Base-by-base conservation (phyloP, 1,139 yeast genomes). In the Protomyces inouyei region DNA sequence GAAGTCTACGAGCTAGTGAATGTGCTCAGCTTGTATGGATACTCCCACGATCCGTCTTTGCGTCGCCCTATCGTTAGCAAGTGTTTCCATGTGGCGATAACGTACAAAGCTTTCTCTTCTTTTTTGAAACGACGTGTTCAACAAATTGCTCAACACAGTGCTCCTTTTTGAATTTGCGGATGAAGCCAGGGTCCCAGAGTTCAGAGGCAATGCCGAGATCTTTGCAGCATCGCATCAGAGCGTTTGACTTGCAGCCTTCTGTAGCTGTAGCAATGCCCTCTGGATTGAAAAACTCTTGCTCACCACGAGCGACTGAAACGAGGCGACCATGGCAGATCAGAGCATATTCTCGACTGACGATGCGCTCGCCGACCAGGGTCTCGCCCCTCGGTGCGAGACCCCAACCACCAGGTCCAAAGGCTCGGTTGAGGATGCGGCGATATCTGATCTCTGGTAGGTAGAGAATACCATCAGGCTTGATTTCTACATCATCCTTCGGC, bases 351-450 rank as follows among this genome's bases (percentile, higher is more conserved):
- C 98, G 81, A 8, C 96, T 88, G n/a, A 83, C 80, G 18, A 84
- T 77, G 63, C 78, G 80, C 40, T 79, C 77, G 0, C 96, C 86
- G 36, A 93, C 84, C 63, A 83, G 78, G 0, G 96, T 87, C 69
- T 88, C 95, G 0, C 96, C 87, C 65, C 98, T 79, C 9, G 98
- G 98, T 0, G 95, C 97, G 66, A 93, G 79, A 0, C 98, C 98
- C 98, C 98, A 93, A 1, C 96, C 98, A 28, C 98, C 98, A 1
- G 98, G 97, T 1, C 98, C 98, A 78, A 93, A 92, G 0, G 98
- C 95, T 48, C 81, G 81, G 76, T 92, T 92, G 70, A 93, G 77
- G 40, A 91, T 87, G 57, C 98, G 82, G 68, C 98, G 83, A 74
- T 93, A 93, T 73, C 92, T 91, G 75, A 93, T 93, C 75, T 93